Conservation (phyloP, 2,329 filamentous ascomycete species). For the Neurospora sp. region DNA sequence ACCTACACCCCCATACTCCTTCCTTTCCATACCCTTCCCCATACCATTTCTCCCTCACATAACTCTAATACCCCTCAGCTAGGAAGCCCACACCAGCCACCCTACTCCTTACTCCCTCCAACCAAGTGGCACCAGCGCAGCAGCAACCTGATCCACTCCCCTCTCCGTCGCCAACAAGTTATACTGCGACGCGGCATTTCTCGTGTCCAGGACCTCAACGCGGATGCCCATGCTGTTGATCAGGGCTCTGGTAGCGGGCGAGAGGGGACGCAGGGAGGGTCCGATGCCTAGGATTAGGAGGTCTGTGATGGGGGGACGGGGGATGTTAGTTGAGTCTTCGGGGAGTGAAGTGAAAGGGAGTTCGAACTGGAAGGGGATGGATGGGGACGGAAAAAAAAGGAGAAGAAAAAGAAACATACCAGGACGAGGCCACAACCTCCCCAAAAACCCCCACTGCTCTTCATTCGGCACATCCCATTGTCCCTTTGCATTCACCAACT, state of each 20-base stretch:
- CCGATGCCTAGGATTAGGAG: slow-evolving; percentile 85
- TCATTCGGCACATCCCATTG: slow-evolving; percentile 64
- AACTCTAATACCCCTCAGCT: no score
- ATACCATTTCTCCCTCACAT: no score
- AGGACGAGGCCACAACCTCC: slow-evolving; percentile 77
- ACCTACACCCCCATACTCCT: background rate
- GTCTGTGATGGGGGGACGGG: slow-evolving; percentile 40
- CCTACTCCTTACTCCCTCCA: slow-evolving; percentile 48
- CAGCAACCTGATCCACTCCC: slow-evolving; percentile 75
- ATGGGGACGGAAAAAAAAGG: background rate
- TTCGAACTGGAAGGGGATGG: no score
- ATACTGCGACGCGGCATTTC: slow-evolving; percentile 89
- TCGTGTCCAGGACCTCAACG: slow-evolving; percentile 81
- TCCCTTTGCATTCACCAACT: slow-evolving; percentile 63
- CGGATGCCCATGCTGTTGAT: slow-evolving; percentile 73
- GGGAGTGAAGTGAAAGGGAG: no score
- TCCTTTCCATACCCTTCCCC: background rate
- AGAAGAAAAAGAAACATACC: slow-evolving; percentile 43
- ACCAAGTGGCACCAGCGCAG: slow-evolving; percentile 76
- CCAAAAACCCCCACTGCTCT: slow-evolving; percentile 65
- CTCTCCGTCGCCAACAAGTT: slow-evolving; percentile 93
- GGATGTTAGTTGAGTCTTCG: background rate
- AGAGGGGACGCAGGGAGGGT: slow-evolving; percentile 63
- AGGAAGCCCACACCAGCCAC: no score
- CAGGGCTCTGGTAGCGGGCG: slow-evolving; percentile 60